phyloP scores from a whole-genome alignment of 169 alveolate species.

The Cryptosporidium parvum region DNA sequence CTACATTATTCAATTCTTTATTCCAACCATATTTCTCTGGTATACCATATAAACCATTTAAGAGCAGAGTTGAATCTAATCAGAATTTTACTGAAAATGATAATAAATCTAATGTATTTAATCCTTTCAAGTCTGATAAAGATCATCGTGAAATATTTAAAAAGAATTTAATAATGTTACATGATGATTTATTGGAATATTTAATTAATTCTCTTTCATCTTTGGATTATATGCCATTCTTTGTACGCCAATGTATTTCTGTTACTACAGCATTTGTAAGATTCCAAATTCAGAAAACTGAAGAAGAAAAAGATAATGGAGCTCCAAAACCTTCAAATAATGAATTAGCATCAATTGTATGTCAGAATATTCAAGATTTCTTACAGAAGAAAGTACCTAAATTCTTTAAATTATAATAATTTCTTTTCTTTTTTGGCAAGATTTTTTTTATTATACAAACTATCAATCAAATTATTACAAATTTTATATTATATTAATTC shows the following conservation, averaged over 20 bases:
- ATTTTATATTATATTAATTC: background rate
- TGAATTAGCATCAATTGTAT: conserved; percentile 27
- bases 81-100: background rate
- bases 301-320: background rate
- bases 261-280: conserved; percentile 43
- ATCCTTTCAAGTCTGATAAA: background rate
- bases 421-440: background rate
- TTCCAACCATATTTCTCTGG: conserved; percentile 71
- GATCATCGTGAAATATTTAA: background rate
- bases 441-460: too few relatives aligned
- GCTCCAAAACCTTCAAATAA: background rate
- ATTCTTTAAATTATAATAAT: conserved; percentile 32
- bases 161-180: conserved; percentile 21
- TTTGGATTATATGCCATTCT: conserved; percentile 55
- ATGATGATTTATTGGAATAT: conserved; percentile 44
- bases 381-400: conserved; percentile 47
- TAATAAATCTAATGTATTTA: background rate
- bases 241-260: conserved; percentile 59
- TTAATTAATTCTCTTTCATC: conserved; percentile 51
- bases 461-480: too few relatives aligned
- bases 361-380: conserved; percentile 23
- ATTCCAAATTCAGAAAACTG: background rate
- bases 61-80: background rate
- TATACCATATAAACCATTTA: conserved; percentile 15
- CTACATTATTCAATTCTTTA: background rate